phyloP scores from a whole-genome alignment of 345 rosid genomes.

The Eucalyptus brandiana region DNA sequence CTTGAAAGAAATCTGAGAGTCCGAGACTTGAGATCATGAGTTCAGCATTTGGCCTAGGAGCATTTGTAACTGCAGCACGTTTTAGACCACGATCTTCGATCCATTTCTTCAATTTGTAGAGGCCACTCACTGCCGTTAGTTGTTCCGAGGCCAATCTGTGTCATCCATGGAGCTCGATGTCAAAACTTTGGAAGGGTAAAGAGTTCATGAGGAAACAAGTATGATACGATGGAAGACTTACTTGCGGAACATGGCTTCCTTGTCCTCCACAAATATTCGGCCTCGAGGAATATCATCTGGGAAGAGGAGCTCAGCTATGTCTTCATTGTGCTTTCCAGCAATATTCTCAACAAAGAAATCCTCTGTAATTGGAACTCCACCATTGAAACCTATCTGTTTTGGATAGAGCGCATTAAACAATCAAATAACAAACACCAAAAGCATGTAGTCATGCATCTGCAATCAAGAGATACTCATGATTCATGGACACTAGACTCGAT shows the following conservation, averaged over 20 bases:
- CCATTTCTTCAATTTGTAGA: constrained; percentile 69
- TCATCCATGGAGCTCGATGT: not conserved
- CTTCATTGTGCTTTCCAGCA: constrained; percentile 78
- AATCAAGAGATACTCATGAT: not conserved
- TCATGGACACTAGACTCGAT: not conserved
- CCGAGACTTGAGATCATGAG: constrained; percentile 74
- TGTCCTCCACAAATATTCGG: constrained; percentile 45
- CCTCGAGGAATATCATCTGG: constrained; percentile 69
- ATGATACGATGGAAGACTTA: not conserved
- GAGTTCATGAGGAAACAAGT: not conserved
- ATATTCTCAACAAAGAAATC: constrained; percentile 54
- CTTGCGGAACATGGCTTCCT: constrained; percentile 84
- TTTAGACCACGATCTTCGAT: constrained; percentile 73
- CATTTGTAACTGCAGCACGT: constrained; percentile 95
- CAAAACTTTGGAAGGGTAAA: not conserved
- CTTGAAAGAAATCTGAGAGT: constrained; percentile 65
- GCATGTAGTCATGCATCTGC: not conserved
- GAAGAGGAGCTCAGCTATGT: constrained; percentile 56
- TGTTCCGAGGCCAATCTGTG: constrained; percentile 63
- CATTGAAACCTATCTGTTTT: constrained; percentile 74
- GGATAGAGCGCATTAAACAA: not conserved
- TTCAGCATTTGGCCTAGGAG: constrained; percentile 84
- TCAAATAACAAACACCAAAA: not conserved
- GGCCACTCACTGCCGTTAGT: constrained; percentile 47
- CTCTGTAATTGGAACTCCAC: constrained; percentile 79